Evolutionary conservation across 2,329 filamentous ascomycete species (phyloP), one percentile per base, ranked within the genome.

Genomic region (Niveomyces coronatus): DNA sequence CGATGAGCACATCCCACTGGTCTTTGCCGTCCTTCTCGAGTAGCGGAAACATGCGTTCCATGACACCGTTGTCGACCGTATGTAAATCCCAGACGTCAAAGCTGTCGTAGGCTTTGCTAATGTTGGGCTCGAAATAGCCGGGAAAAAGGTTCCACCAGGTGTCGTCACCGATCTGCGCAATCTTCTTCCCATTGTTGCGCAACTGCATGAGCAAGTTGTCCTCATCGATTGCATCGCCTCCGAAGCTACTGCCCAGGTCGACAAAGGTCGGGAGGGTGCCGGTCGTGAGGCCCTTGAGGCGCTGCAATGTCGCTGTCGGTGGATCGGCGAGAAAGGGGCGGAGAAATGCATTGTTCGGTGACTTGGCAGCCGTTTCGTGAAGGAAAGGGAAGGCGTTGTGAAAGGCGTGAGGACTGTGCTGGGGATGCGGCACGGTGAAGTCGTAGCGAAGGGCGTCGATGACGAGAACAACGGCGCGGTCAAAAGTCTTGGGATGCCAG

Each of bases 51-150:
- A 98, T 78, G 60, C 96, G 84, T 49, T 94, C 83, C 10, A 81
- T 82, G 17, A 98, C 91, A 1, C 91, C 91, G 53, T 95, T 89
- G 55, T 98, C 91, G 3, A 98, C 85, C 0, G 91, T 96, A 57
- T 96, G 87, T 50, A 98, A 62, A 57, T 98, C 91, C 86, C 87
- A 95, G 6, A 96, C 91, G 53, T 96, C 95, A 64, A 98, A 94
- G 44, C 89, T 96, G 57, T 96, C 89, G 58, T 94, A 98, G 0
- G 91, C 77, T 49, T 71, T 76, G 49, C 88, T 94, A 40, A 95
- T 76, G 40, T 89, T 83, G 8, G 79, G 65, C 56, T 94, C 81
- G 52, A 98, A 98, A 58, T 93, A 87, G n/a, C 73, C 85, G 0
- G 91, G 91, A 55, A 96, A 98, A 13, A 98, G 67, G 30, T 85